These are phyloP conservation scores for Trypanosoma platydactyli DNA, from an alignment of 208 protist genomes.

Conservation along the genomic window DNA sequence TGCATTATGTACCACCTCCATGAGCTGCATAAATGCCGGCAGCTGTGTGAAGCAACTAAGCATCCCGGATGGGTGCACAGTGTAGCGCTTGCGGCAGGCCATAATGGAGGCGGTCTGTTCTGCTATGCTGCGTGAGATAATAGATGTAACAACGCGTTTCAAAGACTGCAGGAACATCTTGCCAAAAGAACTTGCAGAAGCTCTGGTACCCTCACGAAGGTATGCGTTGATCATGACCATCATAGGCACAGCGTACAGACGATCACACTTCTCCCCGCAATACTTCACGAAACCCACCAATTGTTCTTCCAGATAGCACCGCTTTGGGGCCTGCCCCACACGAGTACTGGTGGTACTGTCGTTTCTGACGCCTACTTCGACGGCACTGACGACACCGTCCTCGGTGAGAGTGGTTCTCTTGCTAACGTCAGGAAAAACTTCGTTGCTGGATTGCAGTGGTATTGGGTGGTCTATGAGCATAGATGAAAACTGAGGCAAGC, in stretches of 20 bases:
- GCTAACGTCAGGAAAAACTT: not conserved
- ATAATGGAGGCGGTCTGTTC: conserved; percentile 87
- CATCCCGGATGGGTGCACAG: conserved; percentile 71
- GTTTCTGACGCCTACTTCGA: conserved; percentile 21
- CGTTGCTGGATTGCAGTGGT: not conserved
- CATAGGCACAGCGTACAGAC: conserved; percentile 74
- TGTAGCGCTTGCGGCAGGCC: conserved; percentile 58
- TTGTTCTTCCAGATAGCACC: conserved; percentile 46
- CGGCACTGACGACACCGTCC: conserved; percentile 13
- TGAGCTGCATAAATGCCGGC: conserved; percentile 65
- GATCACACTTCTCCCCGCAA: conserved; percentile 76
- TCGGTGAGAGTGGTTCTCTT: not conserved
- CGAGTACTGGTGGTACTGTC: conserved; percentile 14
- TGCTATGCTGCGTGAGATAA: conserved; percentile 69
- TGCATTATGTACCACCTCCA: conserved; percentile 75
- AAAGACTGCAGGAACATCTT: conserved; percentile 56
- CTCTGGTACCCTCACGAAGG: conserved; percentile 25
- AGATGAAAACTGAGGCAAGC: conserved; percentile 14
- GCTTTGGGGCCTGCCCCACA: not conserved
- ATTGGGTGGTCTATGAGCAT: not conserved
- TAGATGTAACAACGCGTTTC: conserved; percentile 52
- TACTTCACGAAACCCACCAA: conserved; percentile 54
- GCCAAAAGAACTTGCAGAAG: conserved; percentile 68
- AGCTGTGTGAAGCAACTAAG: conserved; percentile 82
- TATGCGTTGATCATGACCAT: conserved; percentile 81